Evolutionary conservation across 2,329 filamentous ascomycete species (phyloP), one percentile per base, ranked within the genome.

Genomic region (Aspergillus sp.): DNA sequence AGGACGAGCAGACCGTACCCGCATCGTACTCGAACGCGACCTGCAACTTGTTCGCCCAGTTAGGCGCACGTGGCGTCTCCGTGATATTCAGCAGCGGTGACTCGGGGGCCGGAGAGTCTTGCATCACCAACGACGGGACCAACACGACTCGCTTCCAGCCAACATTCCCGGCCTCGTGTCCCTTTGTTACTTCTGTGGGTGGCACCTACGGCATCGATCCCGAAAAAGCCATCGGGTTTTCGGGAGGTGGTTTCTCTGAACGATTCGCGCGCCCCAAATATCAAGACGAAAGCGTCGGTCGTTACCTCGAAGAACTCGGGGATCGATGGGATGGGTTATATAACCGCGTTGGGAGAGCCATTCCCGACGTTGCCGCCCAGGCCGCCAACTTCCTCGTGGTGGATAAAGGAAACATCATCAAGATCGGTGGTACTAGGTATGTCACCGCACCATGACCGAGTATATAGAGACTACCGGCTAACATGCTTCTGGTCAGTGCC

Each of bases 71-170:
- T 11, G 89, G 89, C 32, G 84, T 90, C 20, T 85, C 86, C 0
- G 78, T 91, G n/a, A 78, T 92, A 56, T 85, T 87, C 63, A 81
- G 84, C 16, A 84, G 83, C 10, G 89, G 89, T 5, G 87, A 91
- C 65, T 73, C 75, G 22, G 87, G 86, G n/a, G 79, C 85, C 5
- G 86, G 86, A 14, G 75, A 77, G 12, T 77, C 75, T 7, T 86
- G 85, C 70, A 72, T 80, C 57, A 80, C 78, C 49, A 87, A 86
- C 65, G 83, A 86, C 59, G 83, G 83, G 36, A 81, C 78, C 55
- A 80, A 82, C 54, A 79, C 74, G 3, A 81, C 80, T 6, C 77
- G 72, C 29, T 85, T 87, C 65, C 70, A 82, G 16, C 81, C 85
- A 16, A 78, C 72, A 2, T 87, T 86, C 69, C 85, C 85, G 0